A percentile compares a stretch with the other conserved stretches of the same genome.
These are phyloP conservation scores for Leptographium procerum DNA, from an alignment of 2,329 filamentous ascomycete species.

Conservation along the genomic window DNA sequence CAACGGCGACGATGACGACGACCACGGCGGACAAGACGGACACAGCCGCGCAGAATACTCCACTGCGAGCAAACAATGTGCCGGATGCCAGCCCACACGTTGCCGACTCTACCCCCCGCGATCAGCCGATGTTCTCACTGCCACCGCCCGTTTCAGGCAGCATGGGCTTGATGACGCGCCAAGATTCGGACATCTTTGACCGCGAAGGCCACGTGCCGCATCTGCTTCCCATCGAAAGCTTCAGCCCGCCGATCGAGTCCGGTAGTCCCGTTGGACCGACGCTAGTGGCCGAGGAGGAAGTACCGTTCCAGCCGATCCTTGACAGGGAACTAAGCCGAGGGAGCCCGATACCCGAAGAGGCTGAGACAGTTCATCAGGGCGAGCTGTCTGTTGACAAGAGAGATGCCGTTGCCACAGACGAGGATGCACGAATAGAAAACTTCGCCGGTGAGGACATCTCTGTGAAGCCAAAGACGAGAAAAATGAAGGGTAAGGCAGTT, in stretches of 20 bases:
- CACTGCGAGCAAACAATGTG: too few relatives aligned
- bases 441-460: not conserved
- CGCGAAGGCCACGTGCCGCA: slow-evolving; percentile 20
- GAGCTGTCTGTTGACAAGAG: too few relatives aligned
- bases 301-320: not conserved
- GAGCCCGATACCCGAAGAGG: too few relatives aligned
- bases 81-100: too few relatives aligned
- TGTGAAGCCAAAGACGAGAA: not conserved
- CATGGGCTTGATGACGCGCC: slow-evolving; percentile 17
- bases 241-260: slow-evolving; percentile 13
- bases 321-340: too few relatives aligned
- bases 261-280: not conserved
- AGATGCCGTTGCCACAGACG: not conserved
- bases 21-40: slow-evolving; percentile 1
- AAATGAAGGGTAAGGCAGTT: not conserved
- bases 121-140: slow-evolving; percentile 5
- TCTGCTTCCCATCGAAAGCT: slow-evolving; percentile 17
- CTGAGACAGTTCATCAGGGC: too few relatives aligned
- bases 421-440: not conserved
- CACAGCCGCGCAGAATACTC: not conserved
- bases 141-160: slow-evolving; percentile 7
- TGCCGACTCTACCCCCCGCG: too few relatives aligned
- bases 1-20: not conserved
- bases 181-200: slow-evolving; percentile 16
- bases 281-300: not conserved